phyloP scores from a whole-genome alignment of 768 basidiomycete genomes.

The Tremella mesenterica region DNA sequence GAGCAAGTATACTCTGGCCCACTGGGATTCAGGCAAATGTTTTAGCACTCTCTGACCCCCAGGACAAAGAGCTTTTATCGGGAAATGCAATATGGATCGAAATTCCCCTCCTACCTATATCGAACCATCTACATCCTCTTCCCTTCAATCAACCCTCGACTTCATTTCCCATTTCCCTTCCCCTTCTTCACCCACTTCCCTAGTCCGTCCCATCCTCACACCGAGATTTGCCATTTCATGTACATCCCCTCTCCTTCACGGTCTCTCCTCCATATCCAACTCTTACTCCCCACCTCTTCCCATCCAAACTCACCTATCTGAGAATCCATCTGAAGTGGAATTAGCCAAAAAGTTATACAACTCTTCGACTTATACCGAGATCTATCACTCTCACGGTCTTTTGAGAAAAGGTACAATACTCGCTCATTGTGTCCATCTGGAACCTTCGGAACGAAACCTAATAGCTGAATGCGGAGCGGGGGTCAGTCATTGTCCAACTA shows the following conservation, averaged over 20 bases:
- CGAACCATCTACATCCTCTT: slow-evolving; percentile 52
- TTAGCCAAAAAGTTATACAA: slow-evolving; percentile 60
- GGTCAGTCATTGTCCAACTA: slow-evolving; percentile 86
- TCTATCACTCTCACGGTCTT: slow-evolving; percentile 72
- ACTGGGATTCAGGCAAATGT: not conserved
- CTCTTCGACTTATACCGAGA: slow-evolving; percentile 60
- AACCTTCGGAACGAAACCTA: slow-evolving; percentile 61
- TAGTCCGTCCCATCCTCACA: slow-evolving; percentile 78
- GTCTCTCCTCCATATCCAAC: slow-evolving; percentile 57
- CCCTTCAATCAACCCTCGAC: slow-evolving; percentile 56
- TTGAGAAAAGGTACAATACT: slow-evolving; percentile 72
- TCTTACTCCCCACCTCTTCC: slow-evolving; percentile 54
- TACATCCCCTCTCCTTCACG: slow-evolving; percentile 57
- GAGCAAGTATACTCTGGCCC: not conserved
- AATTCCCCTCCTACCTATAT: slow-evolving; percentile 61
- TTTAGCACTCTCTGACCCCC: not conserved
- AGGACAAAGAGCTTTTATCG: slow-evolving; percentile 40
- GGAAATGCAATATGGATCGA: slow-evolving; percentile 72
- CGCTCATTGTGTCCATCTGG: slow-evolving; percentile 77
- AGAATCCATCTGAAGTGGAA: slow-evolving; percentile 66
- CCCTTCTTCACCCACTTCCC: slow-evolving; percentile 28
- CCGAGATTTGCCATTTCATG: slow-evolving; percentile 96
- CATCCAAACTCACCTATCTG: slow-evolving; percentile 89
- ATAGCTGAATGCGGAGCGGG: slow-evolving; percentile 61
- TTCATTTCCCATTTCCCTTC: slow-evolving; percentile 65